Base-by-base conservation (phyloP, 129 eudicot species). In the Flaveria bidentis region DNA sequence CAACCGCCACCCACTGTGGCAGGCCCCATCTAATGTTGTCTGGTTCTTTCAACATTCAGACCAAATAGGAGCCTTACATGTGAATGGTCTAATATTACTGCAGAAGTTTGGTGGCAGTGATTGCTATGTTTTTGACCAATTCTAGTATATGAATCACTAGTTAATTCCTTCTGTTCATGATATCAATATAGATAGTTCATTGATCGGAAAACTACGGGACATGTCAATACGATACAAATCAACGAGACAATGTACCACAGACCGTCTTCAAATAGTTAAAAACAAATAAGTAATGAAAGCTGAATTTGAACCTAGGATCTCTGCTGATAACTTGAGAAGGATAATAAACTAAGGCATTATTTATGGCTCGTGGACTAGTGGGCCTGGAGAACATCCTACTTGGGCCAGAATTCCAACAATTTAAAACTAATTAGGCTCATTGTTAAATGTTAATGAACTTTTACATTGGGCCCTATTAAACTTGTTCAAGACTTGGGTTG, bases 21-120 rank as follows among this genome's bases (percentile, higher is more conserved):
- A 52, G 10, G 22, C 36, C 39, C 39, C 67, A 56, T 73, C 68
- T 39, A 56, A 73, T 56, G 13, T 41, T 73, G 77, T 73, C 67
- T 17, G 53, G 13, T 73, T 73, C 15, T 73, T 56, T 36, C 20
- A 10, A 18, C 13, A 16, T 15, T 51, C 11, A 73, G 56, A 12
- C 77, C 14, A 18, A 18, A 73, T 55, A 15, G 14, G 52, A 56
- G 77, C 8, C 39, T 72, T 20, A 39, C 67, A 56, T 73, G 77
- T 56, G 77, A 73, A 73, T 73, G 77, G 77, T 73, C 67, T 73
- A 56, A 73, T 12, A 73, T 73, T 20, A 30, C 39, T 41, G 67
- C 14, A 73, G 67, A 73, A 73, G 41, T 55, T 73, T 10, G 47
- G 67, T 56, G 22, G 55, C 18, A 36, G 39, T 36, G 33, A 56